A percentile compares a stretch with the other conserved stretches of the same genome.
Conservation (phyloP, 495 filamentous ascomycete genomes). For the Xylaria castorea region DNA sequence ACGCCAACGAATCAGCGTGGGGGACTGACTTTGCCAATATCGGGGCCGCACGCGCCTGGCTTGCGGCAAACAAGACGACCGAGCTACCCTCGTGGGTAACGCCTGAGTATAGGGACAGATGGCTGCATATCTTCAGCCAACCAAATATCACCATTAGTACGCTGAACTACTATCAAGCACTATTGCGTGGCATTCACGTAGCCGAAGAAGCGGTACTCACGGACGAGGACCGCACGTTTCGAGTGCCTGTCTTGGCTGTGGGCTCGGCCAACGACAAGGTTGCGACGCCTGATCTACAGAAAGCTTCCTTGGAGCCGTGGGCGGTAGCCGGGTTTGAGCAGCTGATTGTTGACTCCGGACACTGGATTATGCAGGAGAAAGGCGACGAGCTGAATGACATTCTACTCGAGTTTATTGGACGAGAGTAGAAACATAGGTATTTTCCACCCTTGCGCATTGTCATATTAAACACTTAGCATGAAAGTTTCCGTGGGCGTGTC, state of each 20-base stretch:
- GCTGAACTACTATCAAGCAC: constrained; percentile 7
- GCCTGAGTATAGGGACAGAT: background rate
- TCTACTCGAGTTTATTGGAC: background rate
- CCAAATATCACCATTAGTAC: background rate
- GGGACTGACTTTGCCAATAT: background rate
- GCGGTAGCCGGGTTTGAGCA: background rate
- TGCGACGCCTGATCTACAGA: background rate
- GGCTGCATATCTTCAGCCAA: background rate
- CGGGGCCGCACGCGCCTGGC: constrained; percentile 4
- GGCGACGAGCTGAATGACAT: constrained; percentile 3
- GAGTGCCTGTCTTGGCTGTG: constrained; percentile 3
- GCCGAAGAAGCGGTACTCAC: background rate
- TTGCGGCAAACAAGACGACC: background rate
- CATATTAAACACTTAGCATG: too few species aligned
- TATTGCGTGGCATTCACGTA: background rate
- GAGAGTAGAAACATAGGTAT: background rate
- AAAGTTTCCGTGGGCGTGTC: background rate
- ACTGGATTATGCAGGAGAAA: constrained; percentile 9
- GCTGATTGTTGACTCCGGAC: background rate
- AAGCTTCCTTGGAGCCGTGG: background rate
- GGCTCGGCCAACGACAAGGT: constrained; percentile 4
- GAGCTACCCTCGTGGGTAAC: background rate
- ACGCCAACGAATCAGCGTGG: background rate
- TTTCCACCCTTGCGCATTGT: too few species aligned
- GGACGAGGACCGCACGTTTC: background rate